Percentiles rank a stretch among this genome's conserved stretches.
Evolutionary conservation across 371 early-diverging fungal genomes (phyloP).

Genomic region (Nematocida major): DNA sequence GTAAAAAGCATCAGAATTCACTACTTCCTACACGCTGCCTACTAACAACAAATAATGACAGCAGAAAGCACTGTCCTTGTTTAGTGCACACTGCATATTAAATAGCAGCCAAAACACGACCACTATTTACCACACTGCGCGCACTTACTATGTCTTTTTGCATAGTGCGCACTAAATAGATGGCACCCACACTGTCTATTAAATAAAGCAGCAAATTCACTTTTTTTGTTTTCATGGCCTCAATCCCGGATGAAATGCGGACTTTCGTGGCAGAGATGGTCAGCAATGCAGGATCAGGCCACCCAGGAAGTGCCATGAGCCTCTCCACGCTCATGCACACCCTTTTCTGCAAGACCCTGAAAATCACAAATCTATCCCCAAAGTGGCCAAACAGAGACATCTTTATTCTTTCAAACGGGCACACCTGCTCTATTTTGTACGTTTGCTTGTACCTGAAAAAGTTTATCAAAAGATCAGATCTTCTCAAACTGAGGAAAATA

Average conservation of each 20-base stretch:
- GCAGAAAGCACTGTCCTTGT: too few species aligned
- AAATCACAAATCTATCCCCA: slow-evolving; percentile 48
- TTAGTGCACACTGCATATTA: too few species aligned
- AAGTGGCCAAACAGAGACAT: slow-evolving; percentile 79
- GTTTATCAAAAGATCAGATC: slow-evolving; percentile 78
- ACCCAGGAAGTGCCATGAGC: slow-evolving; percentile 90
- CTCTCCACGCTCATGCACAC: slow-evolving; percentile 85
- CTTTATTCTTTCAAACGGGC: slow-evolving; percentile 95
- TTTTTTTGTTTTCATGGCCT: neutral
- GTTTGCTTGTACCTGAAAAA: slow-evolving; percentile 79
- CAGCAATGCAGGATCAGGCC: slow-evolving; percentile 85
- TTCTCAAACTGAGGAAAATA: slow-evolving; percentile 82
- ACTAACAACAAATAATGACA: too few species aligned
- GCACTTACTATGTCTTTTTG: too few species aligned
- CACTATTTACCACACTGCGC: too few species aligned
- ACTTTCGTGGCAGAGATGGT: slow-evolving; percentile 83
- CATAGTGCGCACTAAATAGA: neutral
- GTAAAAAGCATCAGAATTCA: too few species aligned
- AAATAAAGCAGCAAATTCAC: too few species aligned
- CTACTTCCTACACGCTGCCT: too few species aligned
- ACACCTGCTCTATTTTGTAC: slow-evolving; percentile 89
- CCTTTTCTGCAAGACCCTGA: slow-evolving; percentile 69
- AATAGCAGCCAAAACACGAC: too few species aligned
- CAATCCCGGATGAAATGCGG: slow-evolving; percentile 77
- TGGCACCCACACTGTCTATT: neutral